phyloP scores from a whole-genome alignment of 345 rosid genomes.

The Acer campestre region DNA sequence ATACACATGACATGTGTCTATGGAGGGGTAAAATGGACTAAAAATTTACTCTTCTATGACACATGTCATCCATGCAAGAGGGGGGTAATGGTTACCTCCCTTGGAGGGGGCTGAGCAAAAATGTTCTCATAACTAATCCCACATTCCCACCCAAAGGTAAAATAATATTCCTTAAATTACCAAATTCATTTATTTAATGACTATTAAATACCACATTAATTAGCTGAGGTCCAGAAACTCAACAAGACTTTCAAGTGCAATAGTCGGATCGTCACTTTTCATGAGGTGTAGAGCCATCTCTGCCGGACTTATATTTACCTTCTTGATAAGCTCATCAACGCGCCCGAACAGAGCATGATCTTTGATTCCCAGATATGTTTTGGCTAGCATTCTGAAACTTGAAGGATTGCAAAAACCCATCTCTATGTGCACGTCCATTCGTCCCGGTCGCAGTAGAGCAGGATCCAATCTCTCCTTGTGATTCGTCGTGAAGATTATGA shows the following conservation, averaged over 20 bases:
- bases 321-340: conserved; percentile 13
- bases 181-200: not conserved
- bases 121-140: too few relatives aligned
- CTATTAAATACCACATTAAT: not conserved
- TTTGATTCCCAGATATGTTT: conserved; percentile 20
- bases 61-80: too few relatives aligned
- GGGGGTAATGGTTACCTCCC: too few relatives aligned
- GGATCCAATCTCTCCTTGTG: conserved; percentile 25
- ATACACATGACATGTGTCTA: too few relatives aligned
- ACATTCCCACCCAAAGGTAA: not conserved
- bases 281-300: conserved; percentile 47
- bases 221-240: conserved; percentile 25
- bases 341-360: conserved; percentile 6
- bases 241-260: conserved; percentile 28
- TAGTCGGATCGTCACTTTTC: conserved; percentile 31
- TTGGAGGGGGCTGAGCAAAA: too few relatives aligned
- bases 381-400: conserved; percentile 14
- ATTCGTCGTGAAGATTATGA: conserved; percentile 29
- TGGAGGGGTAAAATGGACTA: too few relatives aligned
- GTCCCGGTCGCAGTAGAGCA: conserved; percentile 25
- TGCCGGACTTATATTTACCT: conserved; percentile 12
- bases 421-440: conserved; percentile 25
- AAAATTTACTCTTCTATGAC: too few relatives aligned
- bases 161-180: not conserved
- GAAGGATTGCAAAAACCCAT: conserved; percentile 26